phyloP scores from a whole-genome alignment of 2,329 filamentous ascomycete genomes.

The Ceratocystis lukuohia region DNA sequence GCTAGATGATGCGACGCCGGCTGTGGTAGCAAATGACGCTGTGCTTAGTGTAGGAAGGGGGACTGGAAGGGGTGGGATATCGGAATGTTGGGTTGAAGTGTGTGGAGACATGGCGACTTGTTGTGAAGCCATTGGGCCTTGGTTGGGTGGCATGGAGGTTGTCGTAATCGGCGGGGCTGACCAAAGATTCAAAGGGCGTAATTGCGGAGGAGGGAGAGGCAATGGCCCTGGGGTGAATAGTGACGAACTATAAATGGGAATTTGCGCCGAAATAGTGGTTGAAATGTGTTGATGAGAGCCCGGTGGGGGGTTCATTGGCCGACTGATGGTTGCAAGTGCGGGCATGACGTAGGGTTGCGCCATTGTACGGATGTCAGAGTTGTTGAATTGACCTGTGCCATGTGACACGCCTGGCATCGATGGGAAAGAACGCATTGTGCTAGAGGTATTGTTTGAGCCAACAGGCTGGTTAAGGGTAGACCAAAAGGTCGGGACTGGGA shows the following conservation, averaged over 20 bases:
- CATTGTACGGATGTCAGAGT: neutral
- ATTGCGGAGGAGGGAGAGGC: neutral
- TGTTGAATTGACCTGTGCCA: neutral
- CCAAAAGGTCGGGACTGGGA: neutral
- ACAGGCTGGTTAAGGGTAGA: neutral
- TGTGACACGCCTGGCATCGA: neutral
- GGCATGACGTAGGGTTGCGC: neutral
- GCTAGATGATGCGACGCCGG: neutral
- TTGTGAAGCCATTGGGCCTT: neutral
- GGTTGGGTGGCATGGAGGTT: neutral
- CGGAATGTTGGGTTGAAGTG: neutral
- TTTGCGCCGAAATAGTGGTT: neutral
- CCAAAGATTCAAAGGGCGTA: neutral
- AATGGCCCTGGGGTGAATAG: neutral
- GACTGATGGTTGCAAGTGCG: neutral
- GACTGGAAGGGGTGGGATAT: neutral
- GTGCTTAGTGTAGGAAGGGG: neutral
- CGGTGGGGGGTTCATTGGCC: neutral
- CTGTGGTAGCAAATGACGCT: neutral
- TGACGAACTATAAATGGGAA: neutral
- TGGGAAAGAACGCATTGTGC: neutral
- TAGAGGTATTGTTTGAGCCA: neutral
- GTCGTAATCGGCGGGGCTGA: neutral
- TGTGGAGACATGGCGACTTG: neutral
- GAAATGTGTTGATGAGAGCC: neutral